phyloP scores from a whole-genome alignment of 2,329 filamentous ascomycete genomes.

The Alternaria arbusti region DNA sequence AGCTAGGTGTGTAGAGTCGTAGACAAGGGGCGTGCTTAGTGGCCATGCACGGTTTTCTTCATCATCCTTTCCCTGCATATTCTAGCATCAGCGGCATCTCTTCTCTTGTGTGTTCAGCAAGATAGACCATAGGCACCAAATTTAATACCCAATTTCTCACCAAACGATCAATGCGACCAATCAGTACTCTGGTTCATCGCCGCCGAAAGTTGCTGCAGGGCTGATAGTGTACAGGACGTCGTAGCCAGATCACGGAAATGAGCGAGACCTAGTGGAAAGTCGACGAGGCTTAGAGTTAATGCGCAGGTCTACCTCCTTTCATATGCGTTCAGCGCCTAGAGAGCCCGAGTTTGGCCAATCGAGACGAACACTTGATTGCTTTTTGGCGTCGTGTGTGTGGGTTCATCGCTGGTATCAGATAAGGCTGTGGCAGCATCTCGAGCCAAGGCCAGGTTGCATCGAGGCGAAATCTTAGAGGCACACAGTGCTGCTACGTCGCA shows the following conservation, averaged over 20 bases:
- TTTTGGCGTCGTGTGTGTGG: conserved; percentile 1
- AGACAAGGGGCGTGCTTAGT: not conserved
- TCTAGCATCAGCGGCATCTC: not conserved
- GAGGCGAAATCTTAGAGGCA: not conserved
- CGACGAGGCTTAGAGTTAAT: not conserved
- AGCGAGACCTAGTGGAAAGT: not conserved
- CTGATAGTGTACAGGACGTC: not conserved
- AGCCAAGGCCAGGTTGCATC: conserved; percentile 15
- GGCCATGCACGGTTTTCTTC: not conserved
- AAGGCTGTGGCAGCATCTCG: conserved; percentile 8
- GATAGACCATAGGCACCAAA: not conserved
- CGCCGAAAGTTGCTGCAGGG: not conserved
- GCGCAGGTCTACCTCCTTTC: not conserved
- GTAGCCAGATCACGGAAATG: not conserved
- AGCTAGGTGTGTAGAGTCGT: conserved; percentile 24
- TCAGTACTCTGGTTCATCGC: not conserved
- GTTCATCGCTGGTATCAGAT: conserved; percentile 13
- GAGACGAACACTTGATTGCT: not conserved
- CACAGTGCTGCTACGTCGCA: not conserved
- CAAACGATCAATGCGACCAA: not conserved
- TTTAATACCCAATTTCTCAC: not conserved
- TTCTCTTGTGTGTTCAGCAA: not conserved
- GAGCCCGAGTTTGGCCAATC: not conserved
- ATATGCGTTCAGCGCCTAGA: not conserved
- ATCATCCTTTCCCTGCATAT: not conserved